Base-by-base conservation (phyloP, 371 early-diverging fungal genomes). In the Circinella umbellata region DNA sequence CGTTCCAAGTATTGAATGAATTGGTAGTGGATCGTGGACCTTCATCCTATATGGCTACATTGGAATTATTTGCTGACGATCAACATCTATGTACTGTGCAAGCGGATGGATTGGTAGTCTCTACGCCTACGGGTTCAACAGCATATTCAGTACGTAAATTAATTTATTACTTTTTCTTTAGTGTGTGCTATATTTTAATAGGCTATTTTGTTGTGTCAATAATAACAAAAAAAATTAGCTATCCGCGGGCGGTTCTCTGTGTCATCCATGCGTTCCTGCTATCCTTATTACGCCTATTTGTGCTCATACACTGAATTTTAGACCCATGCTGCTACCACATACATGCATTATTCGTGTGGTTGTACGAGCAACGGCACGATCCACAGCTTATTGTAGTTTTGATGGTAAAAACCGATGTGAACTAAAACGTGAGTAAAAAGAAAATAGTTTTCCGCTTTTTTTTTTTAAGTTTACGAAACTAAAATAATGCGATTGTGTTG, bases 61-160 rank as follows among this genome's bases (percentile, higher is more conserved):
- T 99, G 42, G 98, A 99, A 74, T 80, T 99, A 17, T 98, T 92
- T 81, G 97, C 94, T 38, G 95, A 94, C 66, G 92, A 93, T 61
- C 81, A 86, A 64, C 95, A 93, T 63, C 76, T 95, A 65, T 95
- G 95, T 4, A 92, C 92, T 0, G 90, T 94, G 1, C 93, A 93
- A 72, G 95, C 96, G 0, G 98, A 98, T 70, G 98, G 98, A 0
- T 80, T 98, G 70, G 93, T 94, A 37, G 83, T 98, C 46, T 89
- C 96, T 1, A 98, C 99, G 0, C 97, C 98, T 0, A 98, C 98
- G 0, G 98, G 98, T n/a, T 96, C 96, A 5, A 98, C 98, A 0
- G 98, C 98, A 2, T 98, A 98, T 74, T 94, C 94, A 17, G 88
- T 93, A 82, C 86, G 51, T 51, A 37, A 17, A 34, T 9, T n/a